Evolutionary conservation across 176 grass and related monocot species (phyloP).

Genomic region (Tillandsia leiboldiana): DNA sequence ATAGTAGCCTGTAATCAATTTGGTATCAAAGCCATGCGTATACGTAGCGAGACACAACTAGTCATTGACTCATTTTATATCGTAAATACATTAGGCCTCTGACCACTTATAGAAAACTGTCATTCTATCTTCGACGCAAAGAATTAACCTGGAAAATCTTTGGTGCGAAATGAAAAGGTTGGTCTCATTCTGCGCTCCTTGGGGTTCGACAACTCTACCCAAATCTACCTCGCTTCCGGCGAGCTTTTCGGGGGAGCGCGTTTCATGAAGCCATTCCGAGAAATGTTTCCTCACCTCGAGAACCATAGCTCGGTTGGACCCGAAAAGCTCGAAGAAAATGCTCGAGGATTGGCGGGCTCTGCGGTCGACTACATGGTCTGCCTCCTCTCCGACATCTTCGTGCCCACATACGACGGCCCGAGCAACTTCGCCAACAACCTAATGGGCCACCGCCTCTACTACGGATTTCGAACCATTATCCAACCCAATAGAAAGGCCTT

Average conservation of each 20-base stretch:
- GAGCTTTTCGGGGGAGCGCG: conserved; percentile 84
- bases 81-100: no score
- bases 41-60: no score
- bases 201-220: conserved; percentile 72
- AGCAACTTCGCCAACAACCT: conserved; percentile 99
- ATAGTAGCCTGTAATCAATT: no score
- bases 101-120: no score
- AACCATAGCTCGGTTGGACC: conserved; percentile 69
- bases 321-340: conserved; percentile 69
- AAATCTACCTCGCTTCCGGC: conserved; percentile 89
- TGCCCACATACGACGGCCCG: conserved; percentile 91
- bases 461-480: conserved; percentile 79
- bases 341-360: conserved; percentile 56
- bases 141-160: not conserved
- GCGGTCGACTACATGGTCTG: conserved; percentile 99
- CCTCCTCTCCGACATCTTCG: conserved; percentile 88
- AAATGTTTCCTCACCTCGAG: conserved; percentile 61
- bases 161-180: conserved; percentile 42
- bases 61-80: no score
- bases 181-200: conserved; percentile 65
- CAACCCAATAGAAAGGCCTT: conserved; percentile 81
- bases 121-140: not conserved
- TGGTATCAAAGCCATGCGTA: no score
- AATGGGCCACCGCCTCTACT: conserved; percentile 90
- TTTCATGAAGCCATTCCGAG: conserved; percentile 83